Percentiles rank a stretch among this genome's conserved stretches.
phyloP scores from a whole-genome alignment of 495 filamentous ascomycete genomes.

The Evernia prunastri region DNA sequence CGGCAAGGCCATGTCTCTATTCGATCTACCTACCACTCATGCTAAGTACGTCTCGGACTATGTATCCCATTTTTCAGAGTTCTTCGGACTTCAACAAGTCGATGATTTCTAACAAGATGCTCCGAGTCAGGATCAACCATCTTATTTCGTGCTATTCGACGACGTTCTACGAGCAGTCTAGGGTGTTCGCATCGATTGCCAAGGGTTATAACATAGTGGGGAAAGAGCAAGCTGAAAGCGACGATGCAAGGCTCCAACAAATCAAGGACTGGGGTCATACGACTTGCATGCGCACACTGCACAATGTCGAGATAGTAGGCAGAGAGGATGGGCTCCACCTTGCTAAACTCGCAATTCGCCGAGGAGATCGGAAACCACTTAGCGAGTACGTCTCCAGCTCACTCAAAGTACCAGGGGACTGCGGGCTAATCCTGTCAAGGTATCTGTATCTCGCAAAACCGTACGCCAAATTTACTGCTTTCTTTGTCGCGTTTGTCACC shows the following conservation, averaged over 20 bases:
- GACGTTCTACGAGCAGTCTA: neutral
- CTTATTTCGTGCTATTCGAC: neutral
- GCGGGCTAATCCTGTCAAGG: neutral
- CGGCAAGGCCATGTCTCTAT: too few relatives aligned
- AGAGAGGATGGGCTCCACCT: neutral
- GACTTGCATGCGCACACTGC: neutral
- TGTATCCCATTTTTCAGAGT: neutral
- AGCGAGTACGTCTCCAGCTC: neutral
- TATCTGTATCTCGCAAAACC: neutral
- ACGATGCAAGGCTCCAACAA: neutral
- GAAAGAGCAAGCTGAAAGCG: neutral
- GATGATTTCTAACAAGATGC: neutral
- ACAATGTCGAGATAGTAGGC: neutral
- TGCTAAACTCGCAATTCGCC: neutral
- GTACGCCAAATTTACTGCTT: neutral
- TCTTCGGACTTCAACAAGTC: neutral
- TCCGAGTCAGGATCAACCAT: neutral
- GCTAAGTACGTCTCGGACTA: neutral
- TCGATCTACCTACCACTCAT: neutral
- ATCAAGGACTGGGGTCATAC: neutral
- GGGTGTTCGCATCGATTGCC: neutral
- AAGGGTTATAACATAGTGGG: neutral
- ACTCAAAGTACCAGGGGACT: neutral
- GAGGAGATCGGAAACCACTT: neutral
- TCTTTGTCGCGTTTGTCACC: neutral